Base-by-base conservation (phyloP, 495 filamentous ascomycete genomes). In the Tetracladium setigerum region DNA sequence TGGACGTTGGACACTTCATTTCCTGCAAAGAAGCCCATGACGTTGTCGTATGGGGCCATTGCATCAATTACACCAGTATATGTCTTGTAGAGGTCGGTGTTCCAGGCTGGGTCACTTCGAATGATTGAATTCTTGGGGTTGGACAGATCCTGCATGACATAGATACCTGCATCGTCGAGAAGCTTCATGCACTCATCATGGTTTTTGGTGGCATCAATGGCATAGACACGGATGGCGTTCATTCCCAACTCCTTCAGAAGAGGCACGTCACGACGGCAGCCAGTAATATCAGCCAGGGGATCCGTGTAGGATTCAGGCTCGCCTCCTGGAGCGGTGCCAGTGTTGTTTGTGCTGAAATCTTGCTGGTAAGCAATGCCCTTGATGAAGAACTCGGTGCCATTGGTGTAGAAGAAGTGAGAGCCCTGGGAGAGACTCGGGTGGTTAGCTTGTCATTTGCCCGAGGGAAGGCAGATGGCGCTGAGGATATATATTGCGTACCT, bases 1-100 rank as follows among this genome's bases (percentile, higher is more conserved):
- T 73, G 66, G 49, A 78, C 75, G 72, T 97, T 96, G 55, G 87
- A 86, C 47, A 97, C 90, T 66, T 98, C 92, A 63, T 98, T 97
- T 42, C 92, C 92, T 19, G 90, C 86, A 64, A 97, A 96, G 78
- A 96, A 98, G 50, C 92, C 92, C 41, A 98, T 76, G 36, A 82
- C 78, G 65, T 98, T 98, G 64, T 71, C 78, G 67, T 95, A 96
- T 50, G 82, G 68, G 38, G 74, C 67, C 45, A 98, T 66, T 38
- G 77, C 75, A 59, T 98, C 89, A 35, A 98, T 71, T 24, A 98
- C 92, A 12, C 56, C 66, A 50, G 62, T 96, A 96, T 59, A 95
- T 69, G 66, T 84, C 89, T 69, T 96, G 89, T 22, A 96, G 78
- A 59, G 71, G 1, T 73, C 70, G 39, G 80, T 75, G 46, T 84